Base-by-base conservation (phyloP, 2,329 filamentous ascomycete species). In the Pyrenochaeta sp. region DNA sequence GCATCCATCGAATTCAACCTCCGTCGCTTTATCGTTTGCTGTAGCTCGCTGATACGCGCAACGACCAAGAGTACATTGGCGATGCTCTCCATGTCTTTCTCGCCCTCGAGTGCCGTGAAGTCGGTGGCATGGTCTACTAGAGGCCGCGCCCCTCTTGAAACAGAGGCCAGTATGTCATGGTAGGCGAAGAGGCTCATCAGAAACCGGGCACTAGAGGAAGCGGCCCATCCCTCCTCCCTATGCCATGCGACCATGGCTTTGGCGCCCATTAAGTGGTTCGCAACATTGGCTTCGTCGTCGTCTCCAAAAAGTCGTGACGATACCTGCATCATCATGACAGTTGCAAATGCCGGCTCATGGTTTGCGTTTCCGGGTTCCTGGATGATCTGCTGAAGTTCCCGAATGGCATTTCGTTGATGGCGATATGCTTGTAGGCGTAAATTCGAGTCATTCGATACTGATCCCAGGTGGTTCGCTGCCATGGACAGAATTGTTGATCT, bases 311-410 rank as follows among this genome's bases (percentile, higher is more conserved):
- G 47, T 4, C 71, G 69, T 34, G 66, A 64, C 5, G 70, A 75
- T 22, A 75, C 63, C 36, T 75, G 72, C 72, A 75, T 75, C 71
- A 74, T 75, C 51, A 75, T 52, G 8, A 74, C 69, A 9, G 72
- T 74, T 9, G 72, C 71, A 9, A 75, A 56, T 25, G 69, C 65
- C 1, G 68, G 58, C 40, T 75, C 72, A 3, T 56, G 49, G 9
- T 62, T 54, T 7, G 64, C 54, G 12, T 67, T 55, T 10, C 40
- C 34, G 34, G 71, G 69, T 28, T 68, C 60, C 22, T 68, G 66
- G 4, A 74, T 71, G 22, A 72, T 60, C 0, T 53, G 46, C 44
- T 74, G 71, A 2, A 74, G 62, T 15, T 58, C 54, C 5, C 48
- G 58, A n/a, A 75, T 73, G 15, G 72, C 71, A 47, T 72, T 60